Evolutionary conservation across 768 basidiomycete genomes (phyloP), one percentile per base, ranked within the genome.

Genomic region (Suillus sp.): DNA sequence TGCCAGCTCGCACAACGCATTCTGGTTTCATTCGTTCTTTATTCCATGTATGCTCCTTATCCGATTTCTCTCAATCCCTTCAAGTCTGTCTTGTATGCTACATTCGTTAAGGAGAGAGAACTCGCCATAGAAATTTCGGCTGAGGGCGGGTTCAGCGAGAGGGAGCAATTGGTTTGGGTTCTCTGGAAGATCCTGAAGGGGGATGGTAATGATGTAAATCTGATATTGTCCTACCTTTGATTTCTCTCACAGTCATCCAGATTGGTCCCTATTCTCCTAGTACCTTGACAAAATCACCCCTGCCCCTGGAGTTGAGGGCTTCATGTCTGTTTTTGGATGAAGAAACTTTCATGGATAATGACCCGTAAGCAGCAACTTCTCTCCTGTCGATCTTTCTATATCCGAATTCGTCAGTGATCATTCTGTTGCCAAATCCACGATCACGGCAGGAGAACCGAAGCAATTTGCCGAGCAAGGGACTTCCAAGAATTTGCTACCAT

Each of bases 161-260:
- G 86, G 72, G 91, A 92, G 70, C 91, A 91, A 69, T 78, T 93
- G 56, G 89, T 92, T 43, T 93, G 91, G 90, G 91, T 93, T 50
- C 79, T 93, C 64, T 93, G 91, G 91, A 93, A 93, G 77, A 90
- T 93, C 62, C 77, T 93, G 61, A 90, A 86, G 73, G 92, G 91
- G 59, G 90, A 92, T 71, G 91, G 91, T 22, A 87, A 86, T 64
- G 91, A 93, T 80, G 91, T 92, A 66, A 68, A 38, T 62, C 42
- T 25, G n/a, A 27, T 61, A 53, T 59, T 14, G 3, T 20, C 55
- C 14, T 16, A 61, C 57, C 54, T 20, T 66, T 43, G 1, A 32
- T 27, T 2, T 20, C 5, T 37, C 64, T 70, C 32, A 73, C 61
- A 32, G 35, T 35, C 7, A 35, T n/a, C 47, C 62, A 93, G 91